Evolutionary conservation across 2,329 filamentous ascomycete genomes (phyloP).

Genomic region (Fusarium subtropicale): DNA sequence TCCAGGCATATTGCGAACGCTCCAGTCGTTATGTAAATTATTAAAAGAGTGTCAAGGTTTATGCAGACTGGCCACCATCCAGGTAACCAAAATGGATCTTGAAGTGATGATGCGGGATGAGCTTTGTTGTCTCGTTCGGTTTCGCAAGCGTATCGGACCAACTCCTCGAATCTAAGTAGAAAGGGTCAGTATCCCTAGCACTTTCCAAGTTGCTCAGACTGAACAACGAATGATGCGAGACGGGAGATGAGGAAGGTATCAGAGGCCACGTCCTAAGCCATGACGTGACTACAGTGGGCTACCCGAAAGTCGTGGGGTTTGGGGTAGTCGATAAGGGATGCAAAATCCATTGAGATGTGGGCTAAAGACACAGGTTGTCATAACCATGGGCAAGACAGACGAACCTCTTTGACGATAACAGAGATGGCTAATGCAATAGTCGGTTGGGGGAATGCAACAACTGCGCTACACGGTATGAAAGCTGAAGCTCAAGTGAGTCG

Average conservation of each 20-base stretch:
- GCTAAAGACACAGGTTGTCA: constrained; percentile 10
- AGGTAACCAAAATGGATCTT: constrained; percentile 36
- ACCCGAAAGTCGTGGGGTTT: constrained; percentile 29
- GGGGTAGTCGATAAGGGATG: constrained; percentile 26
- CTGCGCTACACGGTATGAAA: constrained; percentile 26
- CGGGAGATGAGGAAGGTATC: constrained; percentile 18
- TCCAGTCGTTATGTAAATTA: constrained; percentile 40
- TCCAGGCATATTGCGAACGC: constrained; percentile 51
- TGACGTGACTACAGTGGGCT: constrained; percentile 42
- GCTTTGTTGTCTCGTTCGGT: constrained; percentile 23
- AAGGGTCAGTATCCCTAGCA: constrained; percentile 23
- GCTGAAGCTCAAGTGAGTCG: constrained; percentile 34
- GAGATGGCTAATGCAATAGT: constrained; percentile 36
- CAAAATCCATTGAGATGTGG: constrained; percentile 2
- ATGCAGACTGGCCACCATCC: constrained; percentile 43
- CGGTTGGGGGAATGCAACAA: constrained; percentile 19
- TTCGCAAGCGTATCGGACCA: constrained; percentile 31
- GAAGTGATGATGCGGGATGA: constrained; percentile 32
- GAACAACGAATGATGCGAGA: neutral
- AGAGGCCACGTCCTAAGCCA: constrained; percentile 41
- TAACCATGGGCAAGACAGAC: constrained; percentile 20
- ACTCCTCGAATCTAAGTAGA: constrained; percentile 21
- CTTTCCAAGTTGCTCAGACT: constrained; percentile 5
- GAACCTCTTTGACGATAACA: constrained; percentile 31
- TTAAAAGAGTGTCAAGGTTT: constrained; percentile 42